Evolutionary conservation across 2,329 filamentous ascomycete genomes (phyloP), one percentile per base, ranked within the genome.

Genomic region (Chrysoporthe puriensis): DNA sequence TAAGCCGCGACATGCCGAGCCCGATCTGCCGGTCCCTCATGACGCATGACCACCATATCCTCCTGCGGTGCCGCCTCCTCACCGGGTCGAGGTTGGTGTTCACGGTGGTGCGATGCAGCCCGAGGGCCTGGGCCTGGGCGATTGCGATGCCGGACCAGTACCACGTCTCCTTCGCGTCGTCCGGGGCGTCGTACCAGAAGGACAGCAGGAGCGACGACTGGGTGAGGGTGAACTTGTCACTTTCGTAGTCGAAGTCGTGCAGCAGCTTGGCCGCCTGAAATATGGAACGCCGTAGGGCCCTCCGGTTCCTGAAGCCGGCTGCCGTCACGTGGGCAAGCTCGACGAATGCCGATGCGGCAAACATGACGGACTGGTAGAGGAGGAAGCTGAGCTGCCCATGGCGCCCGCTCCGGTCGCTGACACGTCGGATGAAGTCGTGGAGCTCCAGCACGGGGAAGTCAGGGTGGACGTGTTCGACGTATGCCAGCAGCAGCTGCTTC

Each of bases 101-200:
- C 26, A 81, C 82, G 1, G 94, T 93, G 74, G 97, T 92, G 70
- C 94, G 91, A 78, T 98, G 94, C 21, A 97, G 85, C 6, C 95
- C 94, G 71, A 97, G 97, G 14, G 94, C 97, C 78, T 97, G 93
- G 63, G 94, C 94, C 59, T 97, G 83, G 14, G 94, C 97, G 69
- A 97, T 92, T 54, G 94, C 95, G 48, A 97, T 93, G 21, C 95
- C 95, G 92, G 97, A 97, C 95, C 94, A 97, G 77, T 97, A 94
- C 92, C 95, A 97, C 58, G 94, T 97, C 77, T 97, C 95, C 79
- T 97, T 97, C 76, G 97, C 93, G 77, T 97, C 95, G 79, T 97
- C 94, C 0, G 94, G 94, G 14, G 93, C 97, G 79, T 97, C 94
- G 77, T 97, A 97, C 91, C 95, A 98, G 78, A 97, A 97, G 3